Base-by-base conservation (phyloP, 2,329 filamentous ascomycete genomes). In the Pyrenophora seminiperda region DNA sequence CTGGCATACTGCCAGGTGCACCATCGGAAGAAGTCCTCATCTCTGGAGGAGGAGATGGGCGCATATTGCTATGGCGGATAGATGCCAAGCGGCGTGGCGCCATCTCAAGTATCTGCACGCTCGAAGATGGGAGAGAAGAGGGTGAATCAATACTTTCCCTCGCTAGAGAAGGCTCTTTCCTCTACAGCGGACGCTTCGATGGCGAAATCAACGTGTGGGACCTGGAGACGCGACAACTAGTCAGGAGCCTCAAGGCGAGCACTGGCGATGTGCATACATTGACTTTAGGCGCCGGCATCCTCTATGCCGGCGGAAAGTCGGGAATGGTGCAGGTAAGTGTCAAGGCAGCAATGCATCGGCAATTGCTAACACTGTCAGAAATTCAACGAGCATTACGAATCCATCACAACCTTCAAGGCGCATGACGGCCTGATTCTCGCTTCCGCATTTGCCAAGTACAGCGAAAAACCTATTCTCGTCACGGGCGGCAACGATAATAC, bases 191-290 rank as follows among this genome's bases (percentile, higher is more conserved):
- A 38, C 89, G 95, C 61, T 83, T 91, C 1, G 86, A 90, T 31
- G 95, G 94, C 17, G 83, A 96, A 41, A 85, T 99, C 52, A 93
- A 97, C 70, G 84, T 99, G 9, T 99, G 95, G 93, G 95, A 99
- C 69, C 80, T 99, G 11, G 93, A 97, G 68, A 97, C 94, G 0
- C 86, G 88, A 45, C 94, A 99, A 73, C 86, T 94, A 40, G 81
- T 99, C 36, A 83, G 94, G 49, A 91, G 90, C 14, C 88, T 99
- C 66, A 91, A 89, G 67, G 85, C 88, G 1, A 88, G 91, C 61
- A 84, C 83, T 27, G 87, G 86, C 34, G 91, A 97, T 70, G 84
- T 97, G 40, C 91, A 95, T 79, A 88, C 91, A 0, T 79, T 97
- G 34, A 88, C 91, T 57, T 88, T 97, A 73, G 88, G 89, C 18